These are phyloP conservation scores for Colletotrichum abscissum DNA, from an alignment of 2,329 filamentous ascomycete species.

Conservation along the genomic window DNA sequence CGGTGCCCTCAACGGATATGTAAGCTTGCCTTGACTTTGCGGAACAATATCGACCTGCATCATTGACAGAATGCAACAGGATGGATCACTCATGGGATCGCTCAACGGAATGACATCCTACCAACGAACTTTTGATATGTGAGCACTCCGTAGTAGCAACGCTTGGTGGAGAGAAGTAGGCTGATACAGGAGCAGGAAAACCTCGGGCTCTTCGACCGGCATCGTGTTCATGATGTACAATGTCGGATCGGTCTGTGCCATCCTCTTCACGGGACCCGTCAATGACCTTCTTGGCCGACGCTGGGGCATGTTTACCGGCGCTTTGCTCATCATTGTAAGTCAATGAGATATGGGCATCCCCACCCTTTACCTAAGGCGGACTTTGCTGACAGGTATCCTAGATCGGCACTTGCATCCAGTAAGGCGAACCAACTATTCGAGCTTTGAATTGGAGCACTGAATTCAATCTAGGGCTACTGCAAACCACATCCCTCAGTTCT, in stretches of 20 bases:
- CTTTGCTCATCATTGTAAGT: slow-evolving; percentile 53
- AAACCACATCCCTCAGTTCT: slow-evolving; percentile 54
- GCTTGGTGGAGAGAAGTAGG: too few relatives aligned
- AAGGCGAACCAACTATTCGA: background rate
- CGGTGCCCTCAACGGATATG: slow-evolving; percentile 34
- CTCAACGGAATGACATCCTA: slow-evolving; percentile 43
- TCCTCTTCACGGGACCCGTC: slow-evolving; percentile 42
- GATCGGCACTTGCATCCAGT: slow-evolving; percentile 13
- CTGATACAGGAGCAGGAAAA: slow-evolving; percentile 29
- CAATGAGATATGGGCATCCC: background rate
- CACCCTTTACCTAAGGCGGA: background rate
- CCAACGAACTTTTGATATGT: slow-evolving; percentile 33
- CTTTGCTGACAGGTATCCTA: background rate
- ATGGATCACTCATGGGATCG: slow-evolving; percentile 40
- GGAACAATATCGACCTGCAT: too few relatives aligned
- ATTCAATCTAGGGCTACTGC: slow-evolving; percentile 49
- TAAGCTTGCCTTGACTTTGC: background rate
- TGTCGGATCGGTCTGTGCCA: slow-evolving; percentile 54
- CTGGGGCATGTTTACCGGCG: slow-evolving; percentile 53
- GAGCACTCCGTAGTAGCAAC: background rate
- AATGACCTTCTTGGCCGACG: slow-evolving; percentile 55
- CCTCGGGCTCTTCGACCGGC: slow-evolving; percentile 28
- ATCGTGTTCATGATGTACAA: slow-evolving; percentile 58
- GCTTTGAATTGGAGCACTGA: accelerated
- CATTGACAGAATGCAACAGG: slow-evolving; percentile 11